Evolutionary conservation across 2,329 filamentous ascomycete species (phyloP).

Genomic region (Aspergillus alliaceus): DNA sequence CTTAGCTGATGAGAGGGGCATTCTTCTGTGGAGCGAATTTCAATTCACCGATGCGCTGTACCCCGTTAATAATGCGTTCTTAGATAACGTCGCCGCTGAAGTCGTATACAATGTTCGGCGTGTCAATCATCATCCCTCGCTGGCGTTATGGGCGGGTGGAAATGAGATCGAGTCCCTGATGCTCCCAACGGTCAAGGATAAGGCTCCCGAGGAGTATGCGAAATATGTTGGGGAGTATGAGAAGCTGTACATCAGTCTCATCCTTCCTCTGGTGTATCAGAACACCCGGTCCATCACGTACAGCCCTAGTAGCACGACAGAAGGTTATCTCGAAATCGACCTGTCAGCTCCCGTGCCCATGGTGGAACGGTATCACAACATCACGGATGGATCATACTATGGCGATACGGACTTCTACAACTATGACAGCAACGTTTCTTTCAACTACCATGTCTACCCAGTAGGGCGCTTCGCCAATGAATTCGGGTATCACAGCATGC

Average conservation of each 20-base stretch:
- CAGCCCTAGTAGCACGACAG: slow-evolving; percentile 59
- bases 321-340: slow-evolving; percentile 58
- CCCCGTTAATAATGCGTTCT: slow-evolving; percentile 54
- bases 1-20: slow-evolving; percentile 60
- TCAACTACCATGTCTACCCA: slow-evolving; percentile 57
- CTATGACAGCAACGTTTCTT: slow-evolving; percentile 54
- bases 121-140: slow-evolving; percentile 60
- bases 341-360: slow-evolving; percentile 55
- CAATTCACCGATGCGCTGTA: slow-evolving; percentile 63
- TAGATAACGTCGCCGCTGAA: slow-evolving; percentile 57
- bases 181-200: slow-evolving; percentile 44
- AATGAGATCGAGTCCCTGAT: slow-evolving; percentile 63
- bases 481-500: slow-evolving; percentile 65
- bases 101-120: slow-evolving; percentile 62
- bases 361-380: slow-evolving; percentile 57
- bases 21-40: slow-evolving; percentile 64
- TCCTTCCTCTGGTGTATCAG: slow-evolving; percentile 57
- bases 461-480: slow-evolving; percentile 63
- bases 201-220: slow-evolving; percentile 45
- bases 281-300: slow-evolving; percentile 63
- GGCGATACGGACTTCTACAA: slow-evolving; percentile 64
- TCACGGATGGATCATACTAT: slow-evolving; percentile 54
- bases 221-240: slow-evolving; percentile 56
- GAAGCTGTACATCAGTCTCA: slow-evolving; percentile 55
- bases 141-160: slow-evolving; percentile 56